Conservation (phyloP, 2,329 filamentous ascomycete genomes). For the Penicillium italicum region DNA sequence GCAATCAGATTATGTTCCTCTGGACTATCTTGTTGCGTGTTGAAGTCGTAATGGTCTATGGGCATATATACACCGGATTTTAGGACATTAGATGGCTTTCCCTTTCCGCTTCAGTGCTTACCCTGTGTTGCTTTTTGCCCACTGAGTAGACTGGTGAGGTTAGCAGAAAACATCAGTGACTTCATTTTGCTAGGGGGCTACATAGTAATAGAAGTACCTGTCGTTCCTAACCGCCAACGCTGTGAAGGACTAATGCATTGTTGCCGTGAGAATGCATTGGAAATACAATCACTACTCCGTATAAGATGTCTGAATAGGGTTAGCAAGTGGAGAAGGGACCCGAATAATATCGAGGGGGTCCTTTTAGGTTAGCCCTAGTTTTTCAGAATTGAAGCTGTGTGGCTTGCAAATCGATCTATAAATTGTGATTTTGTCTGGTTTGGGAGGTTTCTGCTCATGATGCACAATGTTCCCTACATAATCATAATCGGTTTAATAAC, state of each 20-base stretch:
- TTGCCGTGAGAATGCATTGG: background rate
- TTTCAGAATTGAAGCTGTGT: background rate
- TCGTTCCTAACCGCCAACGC: background rate
- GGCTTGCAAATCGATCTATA: no score
- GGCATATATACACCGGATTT: no score
- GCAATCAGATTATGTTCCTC: constrained; percentile 22
- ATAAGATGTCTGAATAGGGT: background rate
- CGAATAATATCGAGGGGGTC: background rate
- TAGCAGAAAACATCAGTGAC: background rate
- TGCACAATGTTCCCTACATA: no score
- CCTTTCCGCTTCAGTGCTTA: background rate
- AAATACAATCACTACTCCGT: background rate
- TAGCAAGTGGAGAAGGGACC: background rate
- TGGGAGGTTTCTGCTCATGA: no score
- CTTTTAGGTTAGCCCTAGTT: background rate
- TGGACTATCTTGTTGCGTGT: background rate
- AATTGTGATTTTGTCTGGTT: no score
- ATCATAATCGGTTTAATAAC: no score
- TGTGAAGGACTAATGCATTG: background rate
- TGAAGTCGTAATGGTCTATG: background rate
- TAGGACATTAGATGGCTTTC: background rate
- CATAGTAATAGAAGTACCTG: background rate
- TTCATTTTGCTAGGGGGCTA: background rate
- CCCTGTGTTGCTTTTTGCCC: background rate
- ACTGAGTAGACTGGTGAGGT: background rate